Percentiles rank a stretch among this genome's conserved stretches.
phyloP scores from a whole-genome alignment of 805 yeast genomes.

The Candida gorgasii region DNA sequence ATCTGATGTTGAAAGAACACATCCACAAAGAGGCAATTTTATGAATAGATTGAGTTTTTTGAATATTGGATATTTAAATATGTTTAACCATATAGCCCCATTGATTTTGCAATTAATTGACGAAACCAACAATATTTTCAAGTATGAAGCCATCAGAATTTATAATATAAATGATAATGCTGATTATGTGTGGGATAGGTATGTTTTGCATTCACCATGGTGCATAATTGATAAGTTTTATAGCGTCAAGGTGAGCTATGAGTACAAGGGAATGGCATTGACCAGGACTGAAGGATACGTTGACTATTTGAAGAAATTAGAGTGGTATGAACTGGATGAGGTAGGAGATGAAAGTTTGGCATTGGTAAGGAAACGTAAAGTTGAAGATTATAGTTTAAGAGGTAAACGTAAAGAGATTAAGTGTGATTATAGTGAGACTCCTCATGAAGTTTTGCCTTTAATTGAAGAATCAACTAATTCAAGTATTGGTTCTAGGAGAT shows the following conservation, averaged over 20 bases:
- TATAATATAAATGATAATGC: slow-evolving; percentile 17
- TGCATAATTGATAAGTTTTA: slow-evolving; percentile 24
- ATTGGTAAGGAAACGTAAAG: neutral
- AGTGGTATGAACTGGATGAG: neutral
- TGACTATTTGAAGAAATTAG: slow-evolving; percentile 15
- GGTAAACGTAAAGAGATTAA: slow-evolving; percentile 4
- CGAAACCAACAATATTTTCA: slow-evolving; percentile 2
- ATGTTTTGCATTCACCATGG: slow-evolving; percentile 35
- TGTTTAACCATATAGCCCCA: neutral
- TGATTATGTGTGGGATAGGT: slow-evolving; percentile 41
- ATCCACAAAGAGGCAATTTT: neutral
- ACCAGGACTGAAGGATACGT: slow-evolving; percentile 19
- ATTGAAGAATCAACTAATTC: neutral
- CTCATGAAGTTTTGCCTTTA: neutral
- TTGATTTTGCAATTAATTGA: neutral
- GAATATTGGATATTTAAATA: slow-evolving; percentile 6
- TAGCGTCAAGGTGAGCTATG: slow-evolving; percentile 14
- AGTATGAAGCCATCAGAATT: slow-evolving; percentile 4
- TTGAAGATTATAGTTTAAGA: neutral
- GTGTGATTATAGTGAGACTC: neutral
- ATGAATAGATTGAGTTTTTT: slow-evolving; percentile 1
- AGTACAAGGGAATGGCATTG: slow-evolving; percentile 17
- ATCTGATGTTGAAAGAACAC: neutral
- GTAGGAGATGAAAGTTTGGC: neutral
- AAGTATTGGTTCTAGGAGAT: neutral